These are phyloP conservation scores for Schoenoplectus triqueter DNA, from an alignment of 202 grass and related monocot genomes.

Conservation along the genomic window DNA sequence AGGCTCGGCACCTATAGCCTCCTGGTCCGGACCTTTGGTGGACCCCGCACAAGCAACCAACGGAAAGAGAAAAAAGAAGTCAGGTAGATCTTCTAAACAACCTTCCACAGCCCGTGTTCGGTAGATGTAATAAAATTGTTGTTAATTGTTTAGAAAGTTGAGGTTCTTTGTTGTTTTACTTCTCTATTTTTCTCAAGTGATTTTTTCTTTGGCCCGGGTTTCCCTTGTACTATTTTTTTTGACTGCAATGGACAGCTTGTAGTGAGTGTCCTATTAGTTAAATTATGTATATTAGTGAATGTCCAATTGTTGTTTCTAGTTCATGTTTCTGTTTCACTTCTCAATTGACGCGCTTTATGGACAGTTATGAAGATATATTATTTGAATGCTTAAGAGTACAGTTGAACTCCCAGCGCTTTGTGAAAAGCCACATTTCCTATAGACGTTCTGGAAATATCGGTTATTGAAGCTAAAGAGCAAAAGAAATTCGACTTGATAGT, in stretches of 20 bases:
- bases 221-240: slow-evolving; percentile 61
- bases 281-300: slow-evolving; percentile 72
- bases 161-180: slow-evolving; percentile 43
- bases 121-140: slow-evolving; percentile 49
- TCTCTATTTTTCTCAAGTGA: slow-evolving; percentile 40
- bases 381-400: slow-evolving; percentile 2
- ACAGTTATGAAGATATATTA: slow-evolving; percentile 20
- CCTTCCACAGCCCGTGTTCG: slow-evolving; percentile 61
- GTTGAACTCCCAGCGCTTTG: not conserved
- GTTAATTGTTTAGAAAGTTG: slow-evolving; percentile 45
- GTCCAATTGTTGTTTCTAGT: slow-evolving; percentile 39
- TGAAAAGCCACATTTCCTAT: not conserved
- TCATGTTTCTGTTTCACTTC: not conserved
- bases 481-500: not conserved
- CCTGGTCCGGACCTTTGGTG: slow-evolving; percentile 79
- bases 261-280: slow-evolving; percentile 69
- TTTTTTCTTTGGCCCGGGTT: slow-evolving; percentile 44
- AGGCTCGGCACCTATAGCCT: slow-evolving; percentile 46
- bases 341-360: slow-evolving; percentile 3
- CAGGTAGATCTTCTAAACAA: slow-evolving; percentile 71
- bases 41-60: slow-evolving; percentile 57
- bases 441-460: not conserved
- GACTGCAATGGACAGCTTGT: slow-evolving; percentile 61
- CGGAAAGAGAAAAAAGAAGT: slow-evolving; percentile 74
- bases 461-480: not conserved